These are phyloP conservation scores for Nothomitra cinnamomea DNA, from an alignment of 2,329 filamentous ascomycete genomes.

Conservation along the genomic window DNA sequence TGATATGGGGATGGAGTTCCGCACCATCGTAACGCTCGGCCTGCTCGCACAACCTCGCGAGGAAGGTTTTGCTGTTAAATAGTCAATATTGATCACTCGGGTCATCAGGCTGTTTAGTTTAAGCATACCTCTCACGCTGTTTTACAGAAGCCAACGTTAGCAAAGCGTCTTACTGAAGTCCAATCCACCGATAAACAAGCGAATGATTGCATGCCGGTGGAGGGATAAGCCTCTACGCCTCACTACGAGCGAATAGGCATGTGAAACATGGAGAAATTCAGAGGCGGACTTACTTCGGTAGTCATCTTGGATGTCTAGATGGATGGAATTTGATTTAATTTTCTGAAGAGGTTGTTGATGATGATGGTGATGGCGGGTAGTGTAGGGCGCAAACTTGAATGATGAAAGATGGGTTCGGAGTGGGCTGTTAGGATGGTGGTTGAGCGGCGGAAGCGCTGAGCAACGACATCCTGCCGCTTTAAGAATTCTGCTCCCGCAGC, in stretches of 20 bases:
- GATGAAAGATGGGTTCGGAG: conserved; percentile 5
- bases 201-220: conserved; percentile 2
- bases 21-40: conserved; percentile 97
- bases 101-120: not conserved
- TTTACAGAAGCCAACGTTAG: conserved; percentile 18
- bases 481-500: not conserved
- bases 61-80: conserved; percentile 82
- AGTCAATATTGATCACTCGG: conserved; percentile 18
- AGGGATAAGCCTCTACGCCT: conserved; percentile 11
- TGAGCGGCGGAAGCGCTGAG: conserved; percentile 3
- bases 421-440: conserved; percentile 4
- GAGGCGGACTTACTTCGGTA: conserved; percentile 19
- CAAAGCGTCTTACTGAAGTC: conserved; percentile 8
- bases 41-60: conserved; percentile 99
- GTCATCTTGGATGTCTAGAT: conserved; percentile 14
- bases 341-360: conserved; percentile 9
- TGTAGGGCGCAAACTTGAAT: conserved; percentile 8
- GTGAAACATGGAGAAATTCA: not conserved
- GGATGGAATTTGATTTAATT: conserved; percentile 11
- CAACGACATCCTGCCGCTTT: conserved; percentile 3
- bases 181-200: not conserved
- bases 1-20: conserved; percentile 15
- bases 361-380: conserved; percentile 9
- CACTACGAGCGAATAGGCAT: conserved; percentile 24
- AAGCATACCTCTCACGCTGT: conserved; percentile 53